Conservation (phyloP, 306 rosid species). For the Citrullus colocynthis region DNA sequence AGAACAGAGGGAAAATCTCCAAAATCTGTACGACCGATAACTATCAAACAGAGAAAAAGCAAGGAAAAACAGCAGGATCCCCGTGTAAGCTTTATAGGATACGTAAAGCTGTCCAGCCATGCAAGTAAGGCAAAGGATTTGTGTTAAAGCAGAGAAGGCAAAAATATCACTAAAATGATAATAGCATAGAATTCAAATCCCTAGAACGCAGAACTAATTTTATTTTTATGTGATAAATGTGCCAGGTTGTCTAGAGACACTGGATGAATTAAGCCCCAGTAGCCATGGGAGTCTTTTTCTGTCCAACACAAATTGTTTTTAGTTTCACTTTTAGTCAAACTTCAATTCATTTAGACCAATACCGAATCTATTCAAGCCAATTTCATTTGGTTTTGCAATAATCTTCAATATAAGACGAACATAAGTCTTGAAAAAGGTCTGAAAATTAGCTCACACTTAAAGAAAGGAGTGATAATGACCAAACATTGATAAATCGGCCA, state of each 20-base stretch:
- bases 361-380: background rate
- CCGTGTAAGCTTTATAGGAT: slow-evolving; percentile 49
- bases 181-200: background rate
- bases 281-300: background rate
- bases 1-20: slow-evolving; percentile 29
- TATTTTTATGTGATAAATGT: background rate
- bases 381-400: background rate
- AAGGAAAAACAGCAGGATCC: slow-evolving; percentile 26
- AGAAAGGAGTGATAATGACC: background rate
- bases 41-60: slow-evolving; percentile 30
- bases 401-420: background rate
- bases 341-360: background rate
- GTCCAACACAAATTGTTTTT: background rate
- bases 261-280: no score
- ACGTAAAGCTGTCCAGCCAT: slow-evolving; percentile 36
- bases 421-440: background rate
- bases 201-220: background rate
- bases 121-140: slow-evolving; percentile 35
- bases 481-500: background rate
- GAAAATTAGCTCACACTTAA: background rate
- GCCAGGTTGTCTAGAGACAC: no score
- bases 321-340: background rate
- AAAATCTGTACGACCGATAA: slow-evolving; percentile 39
- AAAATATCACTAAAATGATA: background rate
- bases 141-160: slow-evolving; percentile 16